Evolutionary conservation across 2,329 filamentous ascomycete species (phyloP).

Genomic region (Sclerotinia spermophila): DNA sequence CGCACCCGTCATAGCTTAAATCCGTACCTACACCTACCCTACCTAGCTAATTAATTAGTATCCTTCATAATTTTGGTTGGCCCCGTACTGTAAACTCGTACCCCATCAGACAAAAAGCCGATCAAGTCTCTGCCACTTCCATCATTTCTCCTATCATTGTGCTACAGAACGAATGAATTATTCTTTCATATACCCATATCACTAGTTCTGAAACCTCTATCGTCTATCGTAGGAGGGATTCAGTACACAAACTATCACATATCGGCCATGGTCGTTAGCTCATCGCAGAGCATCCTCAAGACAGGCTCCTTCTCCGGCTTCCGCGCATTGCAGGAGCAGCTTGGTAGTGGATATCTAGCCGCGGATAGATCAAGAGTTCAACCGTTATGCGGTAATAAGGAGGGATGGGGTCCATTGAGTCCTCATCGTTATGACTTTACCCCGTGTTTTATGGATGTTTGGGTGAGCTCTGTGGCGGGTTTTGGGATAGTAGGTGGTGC

Average conservation of each 20-base stretch:
- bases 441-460: constrained; percentile 93
- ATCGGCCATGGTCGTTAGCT: constrained; percentile 25
- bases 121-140: constrained; percentile 2
- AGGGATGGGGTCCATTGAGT: constrained; percentile 95
- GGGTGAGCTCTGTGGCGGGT: constrained; percentile 72
- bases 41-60: not conserved
- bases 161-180: constrained; percentile 16
- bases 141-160: constrained; percentile 16
- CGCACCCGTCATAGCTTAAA: constrained; percentile 1
- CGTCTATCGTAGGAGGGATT: constrained; percentile 20
- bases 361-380: constrained; percentile 46
- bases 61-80: not conserved
- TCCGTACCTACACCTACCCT: too few species aligned
- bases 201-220: constrained; percentile 22
- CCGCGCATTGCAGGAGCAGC: constrained; percentile 45
- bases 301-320: constrained; percentile 61
- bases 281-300: constrained; percentile 30
- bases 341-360: constrained; percentile 59
- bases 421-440: constrained; percentile 88
- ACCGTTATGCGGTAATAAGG: constrained; percentile 79
- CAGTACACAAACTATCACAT: constrained; percentile 18
- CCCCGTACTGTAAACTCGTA: not conserved
- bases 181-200: constrained; percentile 8
- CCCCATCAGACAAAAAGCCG: not conserved
- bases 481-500: constrained; percentile 78